Evolutionary conservation across 2,329 filamentous ascomycete species (phyloP), one percentile per base, ranked within the genome.

Genomic region (Diplodia scrobiculata): DNA sequence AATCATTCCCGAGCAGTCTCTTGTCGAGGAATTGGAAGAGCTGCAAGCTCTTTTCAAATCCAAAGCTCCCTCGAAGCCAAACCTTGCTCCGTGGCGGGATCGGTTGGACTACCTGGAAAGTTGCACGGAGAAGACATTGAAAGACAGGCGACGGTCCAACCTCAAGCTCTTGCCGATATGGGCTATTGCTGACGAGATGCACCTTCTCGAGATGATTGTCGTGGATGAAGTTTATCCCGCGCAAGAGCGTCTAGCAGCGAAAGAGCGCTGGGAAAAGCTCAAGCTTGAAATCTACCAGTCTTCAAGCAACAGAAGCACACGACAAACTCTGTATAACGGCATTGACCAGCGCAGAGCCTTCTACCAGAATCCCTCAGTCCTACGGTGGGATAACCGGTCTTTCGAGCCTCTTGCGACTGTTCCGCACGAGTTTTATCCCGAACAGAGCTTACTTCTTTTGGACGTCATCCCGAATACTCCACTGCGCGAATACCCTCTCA

Each of bases 381-480:
- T 94, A 3, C 71, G 81, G 29, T 93, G 88, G 86, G 91, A 96
- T 75, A 82, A 84, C 1, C 87, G 92, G 17, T 78, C 81, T 1
- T 87, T 86, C 71, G 91, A 96, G 71, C 90, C 91, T 0, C 80
- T 97, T 17, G 76, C 80, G 27, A 83, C 86, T 2, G 68, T 80
- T 4, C 62, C 76, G 0, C 72, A 83, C 0, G 92, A 96, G 69
- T 89, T 91, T 71, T 91, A 83, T 74, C 91, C 91, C 1, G 80
- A 83, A 27, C 76, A 81, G 9, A 78, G 81, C 6, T 80, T 86
- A 65, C 78, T 80, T 11, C 84, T 94, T 3, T 74, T 92, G 17
- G 90, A 92, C 74, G 80, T 91, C 67, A 84, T 88, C 69, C 90
- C 91, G 3, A 83, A 83, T 4, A 68, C 73, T 13, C 66, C 67